phyloP scores from a whole-genome alignment of 768 basidiomycete species.

The Rhodotorula toruloides region DNA sequence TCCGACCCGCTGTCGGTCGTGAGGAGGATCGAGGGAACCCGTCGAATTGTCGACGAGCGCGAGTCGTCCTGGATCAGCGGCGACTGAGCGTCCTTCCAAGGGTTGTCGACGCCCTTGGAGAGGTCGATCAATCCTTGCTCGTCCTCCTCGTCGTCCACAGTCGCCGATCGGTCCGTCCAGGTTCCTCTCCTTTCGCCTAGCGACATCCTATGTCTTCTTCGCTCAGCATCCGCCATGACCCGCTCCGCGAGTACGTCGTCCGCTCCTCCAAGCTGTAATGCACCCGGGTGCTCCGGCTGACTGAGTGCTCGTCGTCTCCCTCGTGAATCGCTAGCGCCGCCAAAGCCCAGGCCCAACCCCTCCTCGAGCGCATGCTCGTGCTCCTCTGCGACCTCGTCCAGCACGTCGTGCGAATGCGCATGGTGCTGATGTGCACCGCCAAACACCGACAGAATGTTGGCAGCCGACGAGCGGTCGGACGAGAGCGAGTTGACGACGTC shows the following conservation, averaged over 20 bases:
- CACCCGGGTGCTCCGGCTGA: constrained; percentile 3
- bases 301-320: constrained; percentile 8
- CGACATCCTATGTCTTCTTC: neutral
- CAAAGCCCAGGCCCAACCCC: constrained; percentile 8
- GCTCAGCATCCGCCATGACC: constrained; percentile 3
- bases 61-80: neutral
- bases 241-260: constrained; percentile 12
- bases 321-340: constrained; percentile 1
- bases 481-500: constrained; percentile 78
- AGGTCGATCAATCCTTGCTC: constrained; percentile 21
- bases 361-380: neutral
- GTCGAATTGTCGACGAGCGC: neutral
- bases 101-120: constrained; percentile 26
- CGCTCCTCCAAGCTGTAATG: neutral
- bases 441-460: constrained; percentile 27
- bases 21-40: constrained; percentile 34
- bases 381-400: neutral
- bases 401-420: constrained; percentile 9
- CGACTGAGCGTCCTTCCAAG: constrained; percentile 15
- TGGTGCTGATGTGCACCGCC: constrained; percentile 26
- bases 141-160: neutral
- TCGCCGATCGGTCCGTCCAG: neutral
- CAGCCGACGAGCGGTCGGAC: constrained; percentile 50
- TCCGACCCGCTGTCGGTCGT: constrained; percentile 20
- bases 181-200: constrained; percentile 7